A percentile compares a stretch with the other conserved stretches of the same genome.
Conservation (phyloP, 805 yeast genomes). For the Trichomonascus vanleenenianus region DNA sequence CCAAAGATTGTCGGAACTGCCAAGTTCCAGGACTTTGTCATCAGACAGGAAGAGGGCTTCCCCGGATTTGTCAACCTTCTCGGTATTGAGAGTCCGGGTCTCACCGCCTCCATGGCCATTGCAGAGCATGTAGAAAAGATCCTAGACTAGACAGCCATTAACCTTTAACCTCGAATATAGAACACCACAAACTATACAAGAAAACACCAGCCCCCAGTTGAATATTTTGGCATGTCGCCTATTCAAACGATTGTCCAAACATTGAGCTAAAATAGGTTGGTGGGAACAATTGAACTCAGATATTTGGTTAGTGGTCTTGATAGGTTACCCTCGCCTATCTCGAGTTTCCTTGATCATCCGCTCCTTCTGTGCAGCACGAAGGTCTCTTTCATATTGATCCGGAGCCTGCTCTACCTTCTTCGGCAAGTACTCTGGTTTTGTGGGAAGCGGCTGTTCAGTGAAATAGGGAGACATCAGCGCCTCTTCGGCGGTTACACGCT, state of each 20-base stretch:
- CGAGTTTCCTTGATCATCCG: constrained; percentile 12
- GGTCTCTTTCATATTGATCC: constrained; percentile 12
- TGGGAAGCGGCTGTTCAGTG: constrained; percentile 65
- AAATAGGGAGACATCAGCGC: constrained; percentile 66
- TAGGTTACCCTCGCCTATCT: background rate
- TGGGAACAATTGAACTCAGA: too few species aligned
- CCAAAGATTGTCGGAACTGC: constrained; percentile 55
- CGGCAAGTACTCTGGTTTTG: constrained; percentile 58
- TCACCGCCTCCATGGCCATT: constrained; percentile 77
- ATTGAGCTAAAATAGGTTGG: too few species aligned
- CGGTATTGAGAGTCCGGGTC: constrained; percentile 88
- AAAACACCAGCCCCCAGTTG: too few species aligned
- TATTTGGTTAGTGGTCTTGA: too few species aligned
- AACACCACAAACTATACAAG: too few species aligned
- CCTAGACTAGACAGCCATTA: constrained; percentile 3
- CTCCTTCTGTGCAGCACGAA: constrained; percentile 12
- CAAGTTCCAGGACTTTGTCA: constrained; percentile 64
- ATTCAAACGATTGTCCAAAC: too few species aligned
- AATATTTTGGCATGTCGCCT: too few species aligned
- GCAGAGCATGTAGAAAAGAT: constrained; percentile 53
- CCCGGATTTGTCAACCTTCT: constrained; percentile 74
- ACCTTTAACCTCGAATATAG: too few species aligned
- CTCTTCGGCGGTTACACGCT: constrained; percentile 54
- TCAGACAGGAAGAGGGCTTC: constrained; percentile 59
- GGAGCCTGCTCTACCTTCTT: constrained; percentile 24